A percentile compares a stretch with the other conserved stretches of the same genome.
Evolutionary conservation across 202 grass and related monocot genomes (phyloP).

Genomic region (Tripidium arundinaceum): DNA sequence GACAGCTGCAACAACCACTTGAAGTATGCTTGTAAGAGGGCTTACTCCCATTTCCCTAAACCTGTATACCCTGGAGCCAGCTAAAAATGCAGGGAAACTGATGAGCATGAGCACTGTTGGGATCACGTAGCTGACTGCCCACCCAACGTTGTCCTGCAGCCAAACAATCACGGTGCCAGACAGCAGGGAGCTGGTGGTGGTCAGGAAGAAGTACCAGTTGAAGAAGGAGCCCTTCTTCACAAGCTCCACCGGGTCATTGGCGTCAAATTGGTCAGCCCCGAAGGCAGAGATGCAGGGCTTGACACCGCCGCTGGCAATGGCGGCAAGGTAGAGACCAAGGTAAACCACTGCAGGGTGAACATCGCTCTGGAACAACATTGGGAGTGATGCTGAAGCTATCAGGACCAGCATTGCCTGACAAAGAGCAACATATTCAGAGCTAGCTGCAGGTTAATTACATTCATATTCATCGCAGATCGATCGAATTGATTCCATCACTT

Average conservation of each 20-base stretch:
- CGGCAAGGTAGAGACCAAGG: conserved; percentile 47
- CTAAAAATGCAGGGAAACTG: background rate
- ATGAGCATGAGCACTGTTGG: conserved; percentile 21
- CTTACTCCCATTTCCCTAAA: background rate
- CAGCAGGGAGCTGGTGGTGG: conserved; percentile 34
- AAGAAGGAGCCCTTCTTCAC: conserved; percentile 49
- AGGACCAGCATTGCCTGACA: conserved; percentile 38
- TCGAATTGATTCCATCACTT: background rate
- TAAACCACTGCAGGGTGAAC: conserved; percentile 23
- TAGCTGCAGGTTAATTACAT: background rate
- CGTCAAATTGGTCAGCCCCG: conserved; percentile 60
- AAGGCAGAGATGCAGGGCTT: conserved; percentile 43
- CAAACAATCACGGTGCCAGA: conserved; percentile 51
- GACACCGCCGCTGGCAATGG: conserved; percentile 40
- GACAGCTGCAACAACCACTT: conserved; percentile 27
- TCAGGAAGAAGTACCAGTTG: conserved; percentile 46
- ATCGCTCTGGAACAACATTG: background rate
- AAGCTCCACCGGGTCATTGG: conserved; percentile 31
- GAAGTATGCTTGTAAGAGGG: conserved; percentile 12
- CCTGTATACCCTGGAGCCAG: conserved; percentile 28
- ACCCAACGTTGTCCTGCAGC: conserved; percentile 54
- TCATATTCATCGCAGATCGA: background rate
- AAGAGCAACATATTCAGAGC: background rate
- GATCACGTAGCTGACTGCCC: conserved; percentile 34
- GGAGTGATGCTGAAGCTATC: conserved; percentile 34